Base-by-base conservation (phyloP, 164 flowering plant species). In the Annona cherimola region DNA sequence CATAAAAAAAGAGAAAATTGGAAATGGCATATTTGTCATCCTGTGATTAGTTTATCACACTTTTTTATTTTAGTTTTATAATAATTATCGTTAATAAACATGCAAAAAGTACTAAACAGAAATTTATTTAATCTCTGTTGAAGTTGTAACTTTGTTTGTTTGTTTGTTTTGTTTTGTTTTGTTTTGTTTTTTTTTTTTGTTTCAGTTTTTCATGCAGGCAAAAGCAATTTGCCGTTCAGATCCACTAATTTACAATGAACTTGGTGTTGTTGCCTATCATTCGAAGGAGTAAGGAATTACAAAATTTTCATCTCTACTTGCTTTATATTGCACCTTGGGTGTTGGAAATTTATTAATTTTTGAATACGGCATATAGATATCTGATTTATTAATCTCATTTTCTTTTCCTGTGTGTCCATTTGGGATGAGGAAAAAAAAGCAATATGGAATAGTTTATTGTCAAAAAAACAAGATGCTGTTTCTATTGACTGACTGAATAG, bases 191-290 rank as follows among this genome's bases (percentile, higher is more conserved):
- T 26, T 26, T 42, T 66, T 69, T 44, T 16, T 41, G 69, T 63
- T 77, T 70, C 86, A 96, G 99, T 96, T 96, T 84, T 86, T 93
- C 76, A 73, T 89, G 90, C 99, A 93, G 95, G 97, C 99, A 42
- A 87, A 92, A 76, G 26, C 82, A 46, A 84, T 93, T 72, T 96
- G 99, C 75, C 90, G 92, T 46, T 86, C 95, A 6, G 99, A 93
- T 81, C 99, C 99, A 41, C 92, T 89, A 74, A 97, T 96, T 60
- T 92, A 82, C 71, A 96, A 93, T 84, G 99, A 96, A 80, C 94
- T 96, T 73, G 98, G 99, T 69, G 97, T 92, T 76, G 98, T 93
- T 74, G 89, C 98, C 35, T 92, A 90, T 84, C 85, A 89, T 78
- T 85, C 88, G 88, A 96, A 96, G 76, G 97, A 92, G 99, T 95